Conservation (phyloP, 805 yeast species). For the Priceomyces haplophilus region DNA sequence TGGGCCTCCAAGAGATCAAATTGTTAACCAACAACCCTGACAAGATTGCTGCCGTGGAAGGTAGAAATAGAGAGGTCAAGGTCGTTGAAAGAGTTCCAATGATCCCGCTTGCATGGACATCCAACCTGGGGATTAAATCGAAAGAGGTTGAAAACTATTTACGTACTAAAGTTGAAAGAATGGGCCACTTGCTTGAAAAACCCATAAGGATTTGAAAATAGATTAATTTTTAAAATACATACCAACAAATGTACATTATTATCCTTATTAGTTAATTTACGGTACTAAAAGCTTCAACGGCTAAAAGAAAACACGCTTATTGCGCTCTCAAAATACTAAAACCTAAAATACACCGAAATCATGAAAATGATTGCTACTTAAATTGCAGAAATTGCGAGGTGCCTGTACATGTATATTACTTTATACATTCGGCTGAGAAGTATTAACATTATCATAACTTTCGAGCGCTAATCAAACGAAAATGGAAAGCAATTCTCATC, state of each 20-base stretch:
- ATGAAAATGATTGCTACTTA: too few species aligned
- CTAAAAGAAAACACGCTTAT: too few species aligned
- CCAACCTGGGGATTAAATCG: conserved; percentile 62
- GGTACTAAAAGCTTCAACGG: background rate
- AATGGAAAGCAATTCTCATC: conserved; percentile 3
- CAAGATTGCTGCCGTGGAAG: conserved; percentile 92
- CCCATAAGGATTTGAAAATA: conserved; percentile 25
- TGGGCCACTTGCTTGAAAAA: conserved; percentile 86
- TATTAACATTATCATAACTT: too few species aligned
- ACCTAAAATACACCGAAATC: too few species aligned
- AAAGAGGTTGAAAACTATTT: conserved; percentile 90
- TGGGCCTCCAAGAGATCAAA: conserved; percentile 69
- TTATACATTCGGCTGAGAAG: too few species aligned
- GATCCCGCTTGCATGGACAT: conserved; percentile 91
- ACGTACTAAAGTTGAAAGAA: conserved; percentile 89
- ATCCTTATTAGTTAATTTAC: conserved; percentile 1
- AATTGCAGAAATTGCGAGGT: too few species aligned
- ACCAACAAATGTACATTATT: background rate
- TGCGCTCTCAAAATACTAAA: too few species aligned
- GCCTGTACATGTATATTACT: too few species aligned
- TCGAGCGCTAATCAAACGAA: background rate
- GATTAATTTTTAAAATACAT: background rate
- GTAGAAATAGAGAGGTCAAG: conserved; percentile 65
- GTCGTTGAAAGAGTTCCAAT: conserved; percentile 92
- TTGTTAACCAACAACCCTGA: conserved; percentile 94